A percentile compares a stretch with the other conserved stretches of the same genome.
phyloP scores from a whole-genome alignment of 108 stramenopile genomes.

The Cyclotella baltica region DNA sequence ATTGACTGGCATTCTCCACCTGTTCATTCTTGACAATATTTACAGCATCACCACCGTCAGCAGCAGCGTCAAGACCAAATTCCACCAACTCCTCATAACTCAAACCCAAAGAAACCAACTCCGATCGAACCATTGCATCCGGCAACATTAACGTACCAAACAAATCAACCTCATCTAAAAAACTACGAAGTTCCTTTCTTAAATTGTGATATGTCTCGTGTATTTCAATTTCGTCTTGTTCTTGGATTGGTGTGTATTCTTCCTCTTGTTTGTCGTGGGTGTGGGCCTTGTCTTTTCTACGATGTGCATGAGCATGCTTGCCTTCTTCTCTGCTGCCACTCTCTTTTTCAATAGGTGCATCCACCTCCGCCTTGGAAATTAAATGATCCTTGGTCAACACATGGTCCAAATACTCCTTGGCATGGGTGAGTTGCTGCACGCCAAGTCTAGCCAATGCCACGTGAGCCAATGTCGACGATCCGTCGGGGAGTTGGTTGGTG shows the following conservation, averaged over 20 bases:
- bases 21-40: not conserved
- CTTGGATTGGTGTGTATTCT: not conserved
- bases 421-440: conserved; percentile 32
- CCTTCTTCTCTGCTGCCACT: not conserved
- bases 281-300: no score
- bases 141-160: conserved; percentile 46
- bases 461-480: conserved; percentile 20
- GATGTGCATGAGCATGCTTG: no score
- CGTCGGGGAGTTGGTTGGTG: conserved; percentile 34
- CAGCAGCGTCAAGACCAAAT: not conserved
- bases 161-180: conserved; percentile 49
- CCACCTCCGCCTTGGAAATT: conserved; percentile 7
- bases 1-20: not conserved
- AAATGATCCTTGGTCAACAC: conserved; percentile 33
- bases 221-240: conserved; percentile 18
- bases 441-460: conserved; percentile 40
- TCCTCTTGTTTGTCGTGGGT: not conserved
- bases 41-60: not conserved
- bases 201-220: conserved; percentile 54
- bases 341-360: conserved; percentile 3
- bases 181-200: conserved; percentile 55
- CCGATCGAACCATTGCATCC: conserved; percentile 21
- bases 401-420: conserved; percentile 25
- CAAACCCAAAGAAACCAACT: conserved; percentile 10
- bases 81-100: not conserved